Evolutionary conservation across 495 filamentous ascomycete species (phyloP), one percentile per base, ranked within the genome.

Genomic region (Chaetomium cochliodes): DNA sequence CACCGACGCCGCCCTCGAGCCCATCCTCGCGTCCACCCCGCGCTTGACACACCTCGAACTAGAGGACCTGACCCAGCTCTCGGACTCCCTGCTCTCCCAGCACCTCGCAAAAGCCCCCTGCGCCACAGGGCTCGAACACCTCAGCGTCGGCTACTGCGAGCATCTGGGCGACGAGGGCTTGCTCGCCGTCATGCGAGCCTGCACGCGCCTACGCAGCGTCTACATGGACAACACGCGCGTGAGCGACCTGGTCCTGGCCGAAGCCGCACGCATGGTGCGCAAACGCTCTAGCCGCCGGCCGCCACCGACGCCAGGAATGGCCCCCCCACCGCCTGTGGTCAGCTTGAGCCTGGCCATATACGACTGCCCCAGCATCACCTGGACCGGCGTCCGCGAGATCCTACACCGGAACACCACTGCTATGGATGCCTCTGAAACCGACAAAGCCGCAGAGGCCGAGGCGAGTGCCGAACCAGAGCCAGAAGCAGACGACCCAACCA

Each of bases 191-290:
- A 80, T 98, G 67, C 90, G 91, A 69, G 81, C 79, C 54, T 96
- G 92, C 74, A 79, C 82, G 1, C 80, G 78, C 20, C 82, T 98
- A 16, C 77, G 78, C 47, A 90, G 80, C 54, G 81, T 96, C 15
- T 90, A 92, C 51, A 90, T 97, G 87, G 94, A 98, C 75, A 98
- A 98, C 74, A 98, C 94, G 2, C 87, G 90, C 53, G 84, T 96
- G 61, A 91, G 90, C 47, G 92, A 98, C 67, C 82, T 96, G 7
- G 86, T 89, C n/a, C 85, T 98, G 16, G 85, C 87, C 66, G 94
- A 97, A 79, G 93, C 93, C 0, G 90, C 92, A 26, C 80, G 82
- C 30, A 88, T 88, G 71, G 81, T 96, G 11, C 84, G 89, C 37
- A 77, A 83, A 57, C 89, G 93, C 28, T 82, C 79, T 12, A 18